phyloP scores from a whole-genome alignment of 176 grass and related monocot species.

The Canna indica region DNA sequence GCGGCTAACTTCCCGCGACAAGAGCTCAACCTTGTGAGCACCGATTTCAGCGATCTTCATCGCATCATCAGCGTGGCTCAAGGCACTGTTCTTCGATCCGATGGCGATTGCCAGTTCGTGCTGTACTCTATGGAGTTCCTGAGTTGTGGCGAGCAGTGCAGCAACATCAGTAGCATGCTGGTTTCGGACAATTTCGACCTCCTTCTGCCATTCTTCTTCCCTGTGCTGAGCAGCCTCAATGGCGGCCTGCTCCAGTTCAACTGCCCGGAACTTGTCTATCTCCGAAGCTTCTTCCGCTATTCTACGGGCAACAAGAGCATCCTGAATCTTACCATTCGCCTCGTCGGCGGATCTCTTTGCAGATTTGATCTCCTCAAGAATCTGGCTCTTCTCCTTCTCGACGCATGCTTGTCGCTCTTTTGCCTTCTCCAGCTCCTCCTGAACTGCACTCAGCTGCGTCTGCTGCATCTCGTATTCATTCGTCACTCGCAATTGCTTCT shows the following conservation, averaged over 20 bases:
- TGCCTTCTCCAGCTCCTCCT: constrained; percentile 51
- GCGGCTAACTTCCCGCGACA: constrained; percentile 29
- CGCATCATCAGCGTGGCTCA: constrained; percentile 30
- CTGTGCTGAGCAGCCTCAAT: constrained; percentile 31
- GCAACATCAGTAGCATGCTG: constrained; percentile 45
- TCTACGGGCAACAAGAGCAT: constrained; percentile 33
- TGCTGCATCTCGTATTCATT: constrained; percentile 60
- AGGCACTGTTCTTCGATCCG: constrained; percentile 30
- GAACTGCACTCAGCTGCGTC: constrained; percentile 29
- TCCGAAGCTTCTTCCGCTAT: constrained; percentile 56
- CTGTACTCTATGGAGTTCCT: constrained; percentile 44
- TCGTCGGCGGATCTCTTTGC: constrained; percentile 31
- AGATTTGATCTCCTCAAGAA: constrained; percentile 37
- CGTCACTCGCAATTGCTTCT: constrained; percentile 33
- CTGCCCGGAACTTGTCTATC: constrained; percentile 54
- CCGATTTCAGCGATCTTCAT: constrained; percentile 29
- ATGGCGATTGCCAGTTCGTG: constrained; percentile 34
- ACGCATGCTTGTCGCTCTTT: constrained; percentile 31
- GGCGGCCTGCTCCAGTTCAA: constrained; percentile 54
- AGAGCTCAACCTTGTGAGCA: constrained; percentile 29
- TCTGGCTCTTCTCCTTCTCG: constrained; percentile 40
- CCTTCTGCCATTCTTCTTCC: constrained; percentile 52
- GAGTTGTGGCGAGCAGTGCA: constrained; percentile 26
- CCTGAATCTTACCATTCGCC: constrained; percentile 41
- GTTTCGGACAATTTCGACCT: constrained; percentile 27